These are phyloP conservation scores for Brassica rapa DNA, from an alignment of 345 rosid genomes.

Conservation along the genomic window DNA sequence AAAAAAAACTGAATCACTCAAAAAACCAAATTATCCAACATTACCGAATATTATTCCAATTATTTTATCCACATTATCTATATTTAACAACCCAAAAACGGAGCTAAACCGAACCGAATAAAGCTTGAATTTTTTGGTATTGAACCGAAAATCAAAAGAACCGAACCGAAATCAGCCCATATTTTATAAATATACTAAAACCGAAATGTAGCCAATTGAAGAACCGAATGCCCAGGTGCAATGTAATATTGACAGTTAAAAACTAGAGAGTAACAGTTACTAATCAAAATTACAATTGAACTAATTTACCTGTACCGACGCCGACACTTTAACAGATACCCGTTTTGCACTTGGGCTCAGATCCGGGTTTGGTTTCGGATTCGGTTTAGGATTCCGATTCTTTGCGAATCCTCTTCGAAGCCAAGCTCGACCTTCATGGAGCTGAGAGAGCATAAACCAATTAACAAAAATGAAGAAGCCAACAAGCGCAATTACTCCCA, in stretches of 20 bases:
- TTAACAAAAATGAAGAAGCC: conserved; percentile 69
- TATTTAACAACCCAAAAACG: neutral
- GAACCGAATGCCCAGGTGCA: neutral
- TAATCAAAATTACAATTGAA: conserved; percentile 1
- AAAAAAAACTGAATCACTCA: neutral
- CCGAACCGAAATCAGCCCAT: neutral
- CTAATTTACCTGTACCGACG: conserved; percentile 50
- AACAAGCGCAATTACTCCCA: conserved; percentile 52
- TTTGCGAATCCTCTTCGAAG: conserved; percentile 37
- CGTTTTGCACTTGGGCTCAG: conserved; percentile 18
- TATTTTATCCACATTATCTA: neutral
- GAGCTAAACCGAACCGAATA: neutral
- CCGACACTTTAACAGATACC: conserved; percentile 41
- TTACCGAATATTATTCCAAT: neutral
- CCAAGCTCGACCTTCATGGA: conserved; percentile 55
- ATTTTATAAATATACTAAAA: neutral
- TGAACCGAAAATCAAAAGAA: neutral
- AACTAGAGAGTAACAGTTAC: neutral
- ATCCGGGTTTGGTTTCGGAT: conserved; percentile 2
- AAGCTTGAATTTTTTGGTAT: neutral
- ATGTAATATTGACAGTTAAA: neutral
- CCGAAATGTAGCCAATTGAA: neutral
- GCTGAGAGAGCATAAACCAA: conserved; percentile 70
- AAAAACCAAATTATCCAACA: neutral
- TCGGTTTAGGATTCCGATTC: conserved; percentile 17